Base-by-base conservation (phyloP, 352 stramenopile species). In the Globisporangium paddicum region DNA sequence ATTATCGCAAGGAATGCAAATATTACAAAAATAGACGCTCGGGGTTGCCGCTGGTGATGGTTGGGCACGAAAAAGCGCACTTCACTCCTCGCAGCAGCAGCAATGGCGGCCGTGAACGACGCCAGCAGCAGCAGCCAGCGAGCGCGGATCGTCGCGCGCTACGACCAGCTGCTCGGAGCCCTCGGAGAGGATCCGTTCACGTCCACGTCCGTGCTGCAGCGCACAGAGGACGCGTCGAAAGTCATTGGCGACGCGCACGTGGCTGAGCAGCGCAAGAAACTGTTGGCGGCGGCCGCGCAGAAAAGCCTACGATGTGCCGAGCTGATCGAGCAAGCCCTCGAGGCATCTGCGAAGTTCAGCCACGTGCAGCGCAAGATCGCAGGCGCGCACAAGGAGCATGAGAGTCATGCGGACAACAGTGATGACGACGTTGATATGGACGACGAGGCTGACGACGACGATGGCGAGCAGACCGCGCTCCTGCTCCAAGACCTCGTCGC, bases 281-380 rank as follows among this genome's bases (percentile, higher is more conserved):
- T 88, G 58, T 49, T 92, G 19, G 60, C 60, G 18, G 51, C 55
- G 23, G 77, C 72, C 5, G 73, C 75, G 0, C 60, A 79, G 19
- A 86, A 82, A 59, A 91, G 80, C 38, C 45, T 93, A 50, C 82
- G 74, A 2, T 91, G 83, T 55, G 86, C 81, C 5, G 73, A 92
- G 57, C 71, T 95, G 47, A 89, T 95, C 23, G 78, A 88, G 55
- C 72, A 85, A 66, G 81, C 73, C 62, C 68, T 95, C 21, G 68
- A 78, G 41, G 62, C 77, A 1, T 73, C 75, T 14, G 60, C 68
- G 10, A 64, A 63, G 26, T 69, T 95, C 19, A 79, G 66, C n/a
- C 65, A 64, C 40, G 55, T 83, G 35, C 69, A 89, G 45, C 68
- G 71, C 48, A 74, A 73, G 40, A 64, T 90, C 5, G 58, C 64